A percentile compares a stretch with the other conserved stretches of the same genome.
phyloP scores from a whole-genome alignment of 2,329 filamentous ascomycete species.

The Calonectria henricotiae region DNA sequence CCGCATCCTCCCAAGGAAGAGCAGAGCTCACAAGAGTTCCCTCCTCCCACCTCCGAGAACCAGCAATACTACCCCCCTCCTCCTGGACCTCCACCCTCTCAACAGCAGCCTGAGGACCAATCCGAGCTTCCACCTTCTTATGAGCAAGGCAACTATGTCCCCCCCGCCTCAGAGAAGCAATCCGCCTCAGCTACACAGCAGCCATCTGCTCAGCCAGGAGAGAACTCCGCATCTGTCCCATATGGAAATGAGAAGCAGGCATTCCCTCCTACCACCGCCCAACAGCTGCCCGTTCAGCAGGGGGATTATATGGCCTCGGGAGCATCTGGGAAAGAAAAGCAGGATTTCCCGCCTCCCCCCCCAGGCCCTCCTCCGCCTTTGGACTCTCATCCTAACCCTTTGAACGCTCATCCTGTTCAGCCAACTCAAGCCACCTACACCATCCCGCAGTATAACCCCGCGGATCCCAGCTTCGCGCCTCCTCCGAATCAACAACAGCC shows the following conservation, averaged over 20 bases:
- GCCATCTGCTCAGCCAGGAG: conserved; percentile 9
- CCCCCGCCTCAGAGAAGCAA: conserved; percentile 25
- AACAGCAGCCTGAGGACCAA: conserved; percentile 37
- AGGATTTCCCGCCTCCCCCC: conserved; percentile 45
- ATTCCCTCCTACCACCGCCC: conserved; percentile 27
- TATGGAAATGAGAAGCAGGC: conserved; percentile 17
- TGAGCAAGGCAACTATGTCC: conserved; percentile 25
- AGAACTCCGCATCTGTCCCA: conserved; percentile 5
- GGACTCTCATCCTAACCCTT: conserved; percentile 44
- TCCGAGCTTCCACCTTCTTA: conserved; percentile 30
- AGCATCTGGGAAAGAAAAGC: conserved; percentile 21
- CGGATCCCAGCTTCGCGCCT: conserved; percentile 54
- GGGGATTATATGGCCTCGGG: conserved; percentile 16
- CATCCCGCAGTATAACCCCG: conserved; percentile 55
- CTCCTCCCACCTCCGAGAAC: conserved; percentile 40
- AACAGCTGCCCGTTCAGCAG: conserved; percentile 8
- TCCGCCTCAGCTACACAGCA: conserved; percentile 20
- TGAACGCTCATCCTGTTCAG: conserved; percentile 38
- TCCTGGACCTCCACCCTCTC: conserved; percentile 46
- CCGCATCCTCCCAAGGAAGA: conserved; percentile 9
- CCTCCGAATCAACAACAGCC: conserved; percentile 45
- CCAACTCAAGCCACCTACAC: conserved; percentile 51
- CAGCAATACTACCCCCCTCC: conserved; percentile 50
- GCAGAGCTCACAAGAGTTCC: conserved; percentile 17
- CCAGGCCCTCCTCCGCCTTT: conserved; percentile 48